Base-by-base conservation (phyloP, 352 stramenopile species). In the Globisporangium okanoganense region DNA sequence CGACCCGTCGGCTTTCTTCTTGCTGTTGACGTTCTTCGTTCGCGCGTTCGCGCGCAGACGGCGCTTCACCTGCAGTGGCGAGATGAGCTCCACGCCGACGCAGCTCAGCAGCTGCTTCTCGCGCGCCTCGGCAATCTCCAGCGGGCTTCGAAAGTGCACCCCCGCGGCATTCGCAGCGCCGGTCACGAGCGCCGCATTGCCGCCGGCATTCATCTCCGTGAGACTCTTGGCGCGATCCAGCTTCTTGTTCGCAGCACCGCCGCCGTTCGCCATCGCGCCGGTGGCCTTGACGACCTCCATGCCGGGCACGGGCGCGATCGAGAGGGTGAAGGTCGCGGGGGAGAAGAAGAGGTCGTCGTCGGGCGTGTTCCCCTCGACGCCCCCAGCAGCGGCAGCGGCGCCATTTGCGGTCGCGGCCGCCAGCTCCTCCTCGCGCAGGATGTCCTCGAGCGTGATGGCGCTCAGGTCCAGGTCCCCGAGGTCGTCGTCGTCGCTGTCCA, bases 51-150 rank as follows among this genome's bases (percentile, higher is more conserved):
- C 72, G 2, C 85, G 81, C 52, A 93, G 65, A 12, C 84, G 76
- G 4, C 85, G 77, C 72, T 95, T 95, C 50, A 93, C 82, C 56
- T 92, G 83, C 56, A 95, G 61, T 24, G 85, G 85, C 14, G 83
- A 93, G 49, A 95, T 80, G 41, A 95, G 67, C 50, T 92, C 82
- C 41, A 92, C 85, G 9, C 80, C 79, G n/a, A 92, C 79, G 29
- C 82, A 91, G 65, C 82, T 92, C 59, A 95, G 69, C 22, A 95
- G 71, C 63, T 91, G 78, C 54, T 88, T 83, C 69, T 95, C 85
- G 16, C 84, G 70, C 8, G 85, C 82, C 55, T 92, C 82, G 2
- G 85, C 85, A 44, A 95, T 88, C 68, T 93, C 76, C 49, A 95
- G 65, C 52, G 83, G 71, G 9, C 75, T 79, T 16, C 82, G 76